Base-by-base conservation (phyloP, 2,329 filamentous ascomycete genomes). In the Fusarium odoratissimum region DNA sequence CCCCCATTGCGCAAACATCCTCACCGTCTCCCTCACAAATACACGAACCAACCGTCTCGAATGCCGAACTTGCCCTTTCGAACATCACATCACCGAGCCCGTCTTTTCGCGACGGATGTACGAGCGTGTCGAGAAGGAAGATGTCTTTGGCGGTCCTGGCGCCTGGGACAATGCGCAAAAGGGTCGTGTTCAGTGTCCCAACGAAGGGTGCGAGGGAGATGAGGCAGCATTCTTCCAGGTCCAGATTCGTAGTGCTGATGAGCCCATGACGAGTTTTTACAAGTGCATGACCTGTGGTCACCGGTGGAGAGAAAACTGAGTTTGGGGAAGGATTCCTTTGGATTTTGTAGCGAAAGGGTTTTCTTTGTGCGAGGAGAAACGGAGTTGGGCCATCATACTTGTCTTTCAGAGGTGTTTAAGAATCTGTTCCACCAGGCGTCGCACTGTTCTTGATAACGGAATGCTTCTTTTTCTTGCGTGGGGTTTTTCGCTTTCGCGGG, bases 251-350 rank as follows among this genome's bases (percentile, higher is more conserved):
- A 97, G 94, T 86, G 96, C 96, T 58, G 96, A 99, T 84, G 96
- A 99, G 87, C 96, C 96, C 68, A 98, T 97, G 93, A 99, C 96
- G 75, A 95, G 91, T 68, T 98, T 98, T 83, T 97, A 92, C 84
- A 96, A 95, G 90, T 93, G 91, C 79, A 92, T 92, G 89, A 86
- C 86, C 17, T 93, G 91, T 76, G 88, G 87, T 30, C 84, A 89
- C 69, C 84, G 89, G 62, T 93, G 91, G 91, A 89, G 90, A 82
- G 91, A 92, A 76, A 91, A 91, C 75, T 92, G 82, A 75, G 60
- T 28, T 51, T 21, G 17, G 44, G 51, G 42, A 42, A 46, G 17
- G 37, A n/a, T 48, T 40, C 25, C 69, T 33, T 62, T 60, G 48
- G 51, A 28, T 52, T 74, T 48, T 33, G 41, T 56, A 66, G 49